Percentiles rank a stretch among this genome's conserved stretches.
These are phyloP conservation scores for Graphilbum ipis-grandicollis DNA, from an alignment of 2,329 filamentous ascomycete genomes.

Conservation along the genomic window DNA sequence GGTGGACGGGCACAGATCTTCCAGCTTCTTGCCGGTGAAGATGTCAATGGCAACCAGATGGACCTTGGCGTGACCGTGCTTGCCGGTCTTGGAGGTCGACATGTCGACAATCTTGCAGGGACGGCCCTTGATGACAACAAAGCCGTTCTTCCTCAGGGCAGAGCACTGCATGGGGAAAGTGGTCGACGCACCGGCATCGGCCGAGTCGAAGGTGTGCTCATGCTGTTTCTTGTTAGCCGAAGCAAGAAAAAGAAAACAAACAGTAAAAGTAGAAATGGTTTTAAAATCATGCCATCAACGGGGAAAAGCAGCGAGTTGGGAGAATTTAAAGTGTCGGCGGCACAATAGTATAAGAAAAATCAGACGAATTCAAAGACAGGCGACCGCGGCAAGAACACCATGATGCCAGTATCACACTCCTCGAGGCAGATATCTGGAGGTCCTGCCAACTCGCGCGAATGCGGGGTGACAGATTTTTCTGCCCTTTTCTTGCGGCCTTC, in stretches of 20 bases:
- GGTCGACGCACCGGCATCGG: constrained; percentile 85
- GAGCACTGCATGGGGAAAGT: constrained; percentile 99
- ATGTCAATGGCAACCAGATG: constrained; percentile 96
- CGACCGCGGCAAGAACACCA: too few species aligned
- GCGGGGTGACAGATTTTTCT: constrained; percentile 29
- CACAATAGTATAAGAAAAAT: too few species aligned
- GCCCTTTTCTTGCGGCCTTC: constrained; percentile 12
- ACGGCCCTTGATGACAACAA: constrained; percentile 95
- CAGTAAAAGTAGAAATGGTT: too few species aligned
- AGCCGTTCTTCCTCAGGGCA: constrained; percentile 97
- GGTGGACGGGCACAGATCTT: constrained; percentile 97
- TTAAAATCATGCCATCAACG: too few species aligned
- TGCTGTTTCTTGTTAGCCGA: constrained; percentile 26
- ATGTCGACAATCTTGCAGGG: constrained; percentile 99
- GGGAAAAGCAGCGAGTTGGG: too few species aligned
- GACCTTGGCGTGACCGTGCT: constrained; percentile 99
- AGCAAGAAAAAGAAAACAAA: not conserved
- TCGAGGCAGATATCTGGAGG: too few species aligned
- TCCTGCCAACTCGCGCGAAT: constrained; percentile 19
- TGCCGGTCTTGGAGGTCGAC: constrained; percentile 99
- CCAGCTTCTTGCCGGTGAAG: constrained; percentile 99
- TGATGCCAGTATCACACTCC: too few species aligned
- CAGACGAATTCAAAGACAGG: too few species aligned
- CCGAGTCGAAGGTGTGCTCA: constrained; percentile 67
- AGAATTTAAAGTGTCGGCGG: too few species aligned